Conservation (phyloP, 441 rosid genomes). For the Rhodomyrtus psidioides region DNA sequence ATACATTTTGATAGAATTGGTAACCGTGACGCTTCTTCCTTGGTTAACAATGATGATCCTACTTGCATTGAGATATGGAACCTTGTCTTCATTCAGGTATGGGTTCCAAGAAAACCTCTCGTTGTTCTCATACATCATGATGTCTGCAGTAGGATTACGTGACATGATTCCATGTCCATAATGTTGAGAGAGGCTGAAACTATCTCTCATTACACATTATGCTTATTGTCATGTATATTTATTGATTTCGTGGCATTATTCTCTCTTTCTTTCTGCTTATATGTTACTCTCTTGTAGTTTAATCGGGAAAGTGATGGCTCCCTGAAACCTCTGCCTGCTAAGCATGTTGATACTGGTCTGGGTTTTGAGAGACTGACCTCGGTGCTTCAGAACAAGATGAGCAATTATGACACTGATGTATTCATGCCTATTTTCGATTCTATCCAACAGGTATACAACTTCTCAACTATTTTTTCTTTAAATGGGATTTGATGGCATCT, state of each 20-base stretch:
- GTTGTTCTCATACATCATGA: background rate
- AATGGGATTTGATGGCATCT: background rate
- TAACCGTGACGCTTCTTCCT: slow-evolving; percentile 67
- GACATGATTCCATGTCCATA: background rate
- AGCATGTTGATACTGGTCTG: slow-evolving; percentile 99
- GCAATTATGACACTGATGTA: slow-evolving; percentile 98
- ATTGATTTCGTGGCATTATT: background rate
- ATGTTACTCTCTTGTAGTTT: slow-evolving; percentile 33
- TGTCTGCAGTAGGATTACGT: too few species aligned
- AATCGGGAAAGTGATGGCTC: slow-evolving; percentile 91
- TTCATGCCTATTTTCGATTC: slow-evolving; percentile 91
- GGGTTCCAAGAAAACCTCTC: background rate
- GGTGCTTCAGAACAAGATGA: slow-evolving; percentile 89
- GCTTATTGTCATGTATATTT: background rate
- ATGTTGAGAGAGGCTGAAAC: background rate
- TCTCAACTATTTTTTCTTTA: background rate
- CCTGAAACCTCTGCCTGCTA: slow-evolving; percentile 80
- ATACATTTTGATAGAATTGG: slow-evolving; percentile 94
- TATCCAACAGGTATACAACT: slow-evolving; percentile 54
- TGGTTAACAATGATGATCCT: slow-evolving; percentile 97
- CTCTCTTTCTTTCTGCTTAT: background rate
- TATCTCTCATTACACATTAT: background rate
- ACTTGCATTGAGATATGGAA: slow-evolving; percentile 99
- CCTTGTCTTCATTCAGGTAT: slow-evolving; percentile 96
- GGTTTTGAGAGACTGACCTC: slow-evolving; percentile 97